Evolutionary conservation across 2,329 filamentous ascomycete genomes (phyloP).

Genomic region (Chaetothyriales sp.): DNA sequence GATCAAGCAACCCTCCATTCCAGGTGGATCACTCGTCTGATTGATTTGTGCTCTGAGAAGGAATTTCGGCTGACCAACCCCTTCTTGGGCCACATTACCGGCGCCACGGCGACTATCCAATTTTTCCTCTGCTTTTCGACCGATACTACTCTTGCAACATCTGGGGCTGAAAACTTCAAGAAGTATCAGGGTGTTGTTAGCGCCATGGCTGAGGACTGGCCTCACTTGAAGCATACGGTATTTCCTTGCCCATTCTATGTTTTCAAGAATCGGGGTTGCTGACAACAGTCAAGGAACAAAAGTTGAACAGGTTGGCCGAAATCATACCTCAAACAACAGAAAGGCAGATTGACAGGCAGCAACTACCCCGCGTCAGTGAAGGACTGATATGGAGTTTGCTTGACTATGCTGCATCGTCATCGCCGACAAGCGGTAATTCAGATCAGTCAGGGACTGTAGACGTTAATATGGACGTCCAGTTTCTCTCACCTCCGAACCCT

Average conservation of each 20-base stretch:
- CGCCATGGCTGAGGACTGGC: slow-evolving; percentile 4
- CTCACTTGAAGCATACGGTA: slow-evolving; percentile 12
- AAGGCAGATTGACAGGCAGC: background rate
- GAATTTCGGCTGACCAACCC: slow-evolving; percentile 10
- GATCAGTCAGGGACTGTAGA: slow-evolving; percentile 10
- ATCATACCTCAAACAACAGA: slow-evolving; percentile 2
- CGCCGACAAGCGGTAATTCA: slow-evolving; percentile 3
- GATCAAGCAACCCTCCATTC: slow-evolving; percentile 13
- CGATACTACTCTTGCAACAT: slow-evolving; percentile 6
- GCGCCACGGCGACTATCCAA: slow-evolving; percentile 9
- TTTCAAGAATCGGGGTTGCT: background rate
- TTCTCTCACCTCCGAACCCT: slow-evolving; percentile 10
- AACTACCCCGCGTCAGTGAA: slow-evolving; percentile 11
- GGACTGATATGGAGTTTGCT: slow-evolving; percentile 13
- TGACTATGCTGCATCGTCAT: slow-evolving; percentile 14
- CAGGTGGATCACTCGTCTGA: slow-evolving; percentile 9
- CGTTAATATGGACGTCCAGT: slow-evolving; percentile 13
- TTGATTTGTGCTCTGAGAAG: slow-evolving; percentile 8
- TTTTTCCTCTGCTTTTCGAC: slow-evolving; percentile 13
- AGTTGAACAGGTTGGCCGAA: slow-evolving; percentile 7
- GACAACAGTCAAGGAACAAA: slow-evolving; percentile 2
- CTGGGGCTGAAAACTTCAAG: slow-evolving; percentile 8
- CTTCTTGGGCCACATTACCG: slow-evolving; percentile 12
- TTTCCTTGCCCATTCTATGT: background rate
- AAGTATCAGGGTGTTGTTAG: slow-evolving; percentile 9